Base-by-base conservation (phyloP, 148 eudicot species). In the Camellia granthamiana region DNA sequence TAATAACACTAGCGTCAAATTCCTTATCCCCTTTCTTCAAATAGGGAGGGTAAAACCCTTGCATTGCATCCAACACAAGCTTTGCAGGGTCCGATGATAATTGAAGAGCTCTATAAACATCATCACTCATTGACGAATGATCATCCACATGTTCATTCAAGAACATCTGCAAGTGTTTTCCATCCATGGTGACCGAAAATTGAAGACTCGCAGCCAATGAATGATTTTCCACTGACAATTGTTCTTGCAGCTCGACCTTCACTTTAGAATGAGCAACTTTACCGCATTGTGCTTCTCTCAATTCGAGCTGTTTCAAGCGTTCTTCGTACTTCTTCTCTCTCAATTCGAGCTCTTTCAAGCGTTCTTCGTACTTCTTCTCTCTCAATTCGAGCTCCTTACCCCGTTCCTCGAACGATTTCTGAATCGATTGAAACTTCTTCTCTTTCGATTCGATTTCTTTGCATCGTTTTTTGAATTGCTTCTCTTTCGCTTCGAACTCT, bases 11-110 rank as follows among this genome's bases (percentile, higher is more conserved):
- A 7, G 52, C 21, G 0, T 59, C 10, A 38, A 38, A 61, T n/a
- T 44, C 69, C 61, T 76, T 43, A 44, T 78, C 78, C n/a, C 51
- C 79, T 44, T 42, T 78, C 70, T 61, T 59, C 51, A 9, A 14
- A 43, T 58, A 13, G 15, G 79, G 44, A 8, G 46, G 23, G 41
- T 59, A 72, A 46, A 79, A 73, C 65, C 80, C 83, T 70, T 69
- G 19, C 16, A 80, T 10, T 74, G 79, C 85, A 68, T 83, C 78
- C 68, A 79, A 72, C 42, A 83, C 85, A 69, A 79, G 75, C 66
- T 75, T 79, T 44, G 77, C 83, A 7, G 83, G 56, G 62, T 83
- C 77, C 7, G 70, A 13, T 75, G 82, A 83, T 21, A 74, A 42
- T 5, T 42, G 47, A 52, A 79, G 85, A 42, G 54, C 77, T 61